A percentile compares a stretch with the other conserved stretches of the same genome.
Conservation (phyloP, 805 yeast genomes). For the Wickerhamiella kazuoi region DNA sequence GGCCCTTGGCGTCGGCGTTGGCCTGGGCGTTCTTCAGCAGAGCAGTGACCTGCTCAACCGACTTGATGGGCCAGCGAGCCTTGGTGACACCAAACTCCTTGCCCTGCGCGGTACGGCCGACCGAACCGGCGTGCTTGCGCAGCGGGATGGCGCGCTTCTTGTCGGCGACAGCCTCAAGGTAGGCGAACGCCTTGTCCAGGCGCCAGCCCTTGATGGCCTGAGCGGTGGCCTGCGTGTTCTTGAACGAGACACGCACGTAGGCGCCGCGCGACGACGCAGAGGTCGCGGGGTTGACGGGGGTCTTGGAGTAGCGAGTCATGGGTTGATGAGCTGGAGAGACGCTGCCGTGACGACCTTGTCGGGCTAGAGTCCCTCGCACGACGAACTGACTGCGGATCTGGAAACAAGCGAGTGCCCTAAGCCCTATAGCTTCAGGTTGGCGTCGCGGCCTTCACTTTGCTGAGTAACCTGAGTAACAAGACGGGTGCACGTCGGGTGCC, state of each 20-base stretch:
- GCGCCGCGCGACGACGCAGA: constrained; percentile 99
- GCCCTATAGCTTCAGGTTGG: too few relatives aligned
- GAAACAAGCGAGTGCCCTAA: too few relatives aligned
- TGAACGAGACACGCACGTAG: constrained; percentile 96
- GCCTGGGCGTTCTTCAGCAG: constrained; percentile 95
- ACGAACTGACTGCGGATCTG: too few relatives aligned
- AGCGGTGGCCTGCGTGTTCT: constrained; percentile 99
- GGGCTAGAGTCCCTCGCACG: too few relatives aligned
- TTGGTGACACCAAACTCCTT: constrained; percentile 99
- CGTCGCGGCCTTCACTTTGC: too few relatives aligned
- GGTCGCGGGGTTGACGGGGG: constrained; percentile 98
- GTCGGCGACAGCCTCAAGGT: constrained; percentile 90
- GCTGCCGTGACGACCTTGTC: background rate
- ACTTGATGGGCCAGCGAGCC: constrained; percentile 99
- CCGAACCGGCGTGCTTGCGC: constrained; percentile 92
- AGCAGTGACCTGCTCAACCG: constrained; percentile 88
- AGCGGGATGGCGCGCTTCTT: constrained; percentile 99
- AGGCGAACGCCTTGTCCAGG: constrained; percentile 84
- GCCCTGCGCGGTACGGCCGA: constrained; percentile 99
- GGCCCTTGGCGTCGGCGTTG: constrained; percentile 98
- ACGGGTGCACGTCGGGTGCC: too few relatives aligned
- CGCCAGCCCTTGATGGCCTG: constrained; percentile 98
- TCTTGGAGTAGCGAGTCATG: constrained; percentile 99
- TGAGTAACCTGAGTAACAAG: too few relatives aligned
- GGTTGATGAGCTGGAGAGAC: background rate